Base-by-base conservation (phyloP, 352 stramenopile species). In the Globisporangium orthogonon region DNA sequence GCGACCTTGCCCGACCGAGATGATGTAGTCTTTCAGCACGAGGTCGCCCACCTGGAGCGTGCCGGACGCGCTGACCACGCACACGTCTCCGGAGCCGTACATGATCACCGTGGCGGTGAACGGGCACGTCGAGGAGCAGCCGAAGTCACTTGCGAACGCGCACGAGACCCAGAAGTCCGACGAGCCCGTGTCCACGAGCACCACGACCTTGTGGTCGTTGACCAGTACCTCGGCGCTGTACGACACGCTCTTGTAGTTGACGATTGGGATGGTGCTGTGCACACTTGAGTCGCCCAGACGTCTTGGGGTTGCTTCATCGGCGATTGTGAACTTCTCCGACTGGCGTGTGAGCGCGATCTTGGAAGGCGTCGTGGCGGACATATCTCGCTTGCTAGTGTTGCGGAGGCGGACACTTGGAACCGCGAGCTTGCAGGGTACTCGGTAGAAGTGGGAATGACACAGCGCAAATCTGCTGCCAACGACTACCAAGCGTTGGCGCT, bases 141-240 rank as follows among this genome's bases (percentile, higher is more conserved):
- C 40, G 14, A 46, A 49, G 40, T 54, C 41, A n/a, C 45, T 43
- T 23, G 49, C 52, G 58, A 51, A 60, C 33, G 54, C 54, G 13
- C 47, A 61, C 47, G 46, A 54, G 59, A 92, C 63, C 79, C 83
- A 92, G 7, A 89, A 62, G 61, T 92, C 79, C 14, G 83, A 87
- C 46, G 83, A 92, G 48, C 83, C 83, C 7, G 79, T 92, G 66
- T 92, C 82, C 30, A 91, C 67, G 28, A 83, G 69, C 56, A 91
- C 73, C 0, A 66, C 61, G 67, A 75, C 87, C 2, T 58, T 63
- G 4, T 62, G 60, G 51, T 52, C 56, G 52, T 74, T 67, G 43
- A 92, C 63, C n/a, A 48, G 43, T 17, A 92, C 62, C 41, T 78
- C 63, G n/a, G 73, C 76, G 23, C 77, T 76, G 72, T 89, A 92